phyloP scores from a whole-genome alignment of 495 filamentous ascomycete genomes.

The Staphylotrichum tortipilum region DNA sequence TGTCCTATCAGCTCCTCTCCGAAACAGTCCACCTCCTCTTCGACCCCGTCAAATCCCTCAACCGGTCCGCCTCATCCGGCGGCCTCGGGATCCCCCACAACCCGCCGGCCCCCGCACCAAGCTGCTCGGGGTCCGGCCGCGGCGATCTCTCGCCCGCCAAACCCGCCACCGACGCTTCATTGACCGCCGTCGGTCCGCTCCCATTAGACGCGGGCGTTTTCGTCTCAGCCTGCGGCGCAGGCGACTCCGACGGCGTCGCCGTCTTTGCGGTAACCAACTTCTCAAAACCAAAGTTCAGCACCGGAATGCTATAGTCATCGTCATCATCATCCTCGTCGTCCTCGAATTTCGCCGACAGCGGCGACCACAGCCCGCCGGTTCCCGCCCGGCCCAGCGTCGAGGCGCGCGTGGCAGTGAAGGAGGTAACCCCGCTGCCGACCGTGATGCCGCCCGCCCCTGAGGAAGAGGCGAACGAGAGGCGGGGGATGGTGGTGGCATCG shows the following conservation, averaged over 20 bases:
- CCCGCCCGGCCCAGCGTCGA: constrained; percentile 18
- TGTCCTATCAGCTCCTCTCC: constrained; percentile 20
- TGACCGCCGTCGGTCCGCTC: no score
- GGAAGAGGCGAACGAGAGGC: constrained; percentile 1
- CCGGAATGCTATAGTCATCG: constrained; percentile 36
- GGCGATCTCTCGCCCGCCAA: neutral
- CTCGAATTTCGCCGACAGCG: constrained; percentile 17
- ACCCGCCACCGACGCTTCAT: no score
- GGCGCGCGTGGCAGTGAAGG: constrained; percentile 19
- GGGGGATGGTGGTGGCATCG: neutral
- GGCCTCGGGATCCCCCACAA: constrained; percentile 32
- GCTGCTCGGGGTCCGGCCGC: constrained; percentile 9
- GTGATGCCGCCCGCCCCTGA: constrained; percentile 34
- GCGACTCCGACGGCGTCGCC: no score
- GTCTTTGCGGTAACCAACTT: constrained; percentile 2
- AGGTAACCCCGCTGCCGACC: constrained; percentile 27
- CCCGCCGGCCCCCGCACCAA: constrained; percentile 22
- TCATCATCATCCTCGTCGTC: constrained; percentile 29
- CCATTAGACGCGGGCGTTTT: no score
- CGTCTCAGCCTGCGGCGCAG: no score
- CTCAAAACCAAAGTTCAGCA: constrained; percentile 37
- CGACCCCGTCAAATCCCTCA: constrained; percentile 27
- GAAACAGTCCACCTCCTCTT: constrained; percentile 43
- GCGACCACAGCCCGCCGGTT: constrained; percentile 30
- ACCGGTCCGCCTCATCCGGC: constrained; percentile 29